Percentiles rank a stretch among this genome's conserved stretches.
phyloP scores from a whole-genome alignment of 345 rosid genomes.

The Abelmoschus esculentus region DNA sequence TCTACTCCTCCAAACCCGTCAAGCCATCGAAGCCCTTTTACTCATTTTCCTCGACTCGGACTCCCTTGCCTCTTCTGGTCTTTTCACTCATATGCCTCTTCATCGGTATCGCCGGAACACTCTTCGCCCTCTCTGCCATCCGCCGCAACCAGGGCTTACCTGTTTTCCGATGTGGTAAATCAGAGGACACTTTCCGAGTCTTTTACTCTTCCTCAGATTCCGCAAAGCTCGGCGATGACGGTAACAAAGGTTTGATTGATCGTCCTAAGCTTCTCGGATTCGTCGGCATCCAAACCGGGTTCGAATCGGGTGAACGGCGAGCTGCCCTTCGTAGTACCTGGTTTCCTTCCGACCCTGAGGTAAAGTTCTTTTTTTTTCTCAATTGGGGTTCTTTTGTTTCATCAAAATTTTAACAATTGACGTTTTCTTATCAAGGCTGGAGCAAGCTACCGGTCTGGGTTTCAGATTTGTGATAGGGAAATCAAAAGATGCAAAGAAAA shows the following conservation, averaged over 20 bases:
- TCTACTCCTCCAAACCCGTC: conserved; percentile 37
- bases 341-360: conserved; percentile 80
- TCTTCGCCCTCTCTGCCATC: conserved; percentile 47
- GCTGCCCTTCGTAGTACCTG: conserved; percentile 54
- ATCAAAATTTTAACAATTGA: background rate
- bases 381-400: background rate
- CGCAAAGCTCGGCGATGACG: conserved; percentile 29
- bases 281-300: conserved; percentile 80
- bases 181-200: conserved; percentile 49
- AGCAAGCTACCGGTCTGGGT: conserved; percentile 81
- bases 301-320: conserved; percentile 49
- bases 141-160: conserved; percentile 27
- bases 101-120: conserved; percentile 52
- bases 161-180: conserved; percentile 54
- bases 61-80: conserved; percentile 31
- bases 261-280: conserved; percentile 65
- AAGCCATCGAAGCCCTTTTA: conserved; percentile 34
- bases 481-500: conserved; percentile 54
- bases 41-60: conserved; percentile 19
- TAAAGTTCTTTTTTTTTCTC: conserved; percentile 6
- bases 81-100: conserved; percentile 47
- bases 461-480: conserved; percentile 73
- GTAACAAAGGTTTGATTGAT: conserved; percentile 29
- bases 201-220: conserved; percentile 27
- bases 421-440: conserved; percentile 43